Conservation (phyloP, 768 basidiomycete genomes). For the Rhodotorula graminis region DNA sequence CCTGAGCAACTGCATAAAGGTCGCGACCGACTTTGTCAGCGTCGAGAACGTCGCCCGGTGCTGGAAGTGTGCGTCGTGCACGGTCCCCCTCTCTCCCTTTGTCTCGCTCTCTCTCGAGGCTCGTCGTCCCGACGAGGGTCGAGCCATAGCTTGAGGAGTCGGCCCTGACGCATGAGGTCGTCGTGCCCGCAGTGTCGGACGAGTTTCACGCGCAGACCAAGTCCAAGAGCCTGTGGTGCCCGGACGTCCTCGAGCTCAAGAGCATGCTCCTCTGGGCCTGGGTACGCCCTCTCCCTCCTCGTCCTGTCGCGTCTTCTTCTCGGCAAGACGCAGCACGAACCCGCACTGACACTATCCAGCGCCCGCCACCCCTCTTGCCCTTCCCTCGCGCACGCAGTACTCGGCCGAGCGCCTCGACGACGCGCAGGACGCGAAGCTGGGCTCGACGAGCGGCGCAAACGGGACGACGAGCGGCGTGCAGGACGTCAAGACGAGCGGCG, state of each 20-base stretch:
- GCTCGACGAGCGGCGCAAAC: too few relatives aligned
- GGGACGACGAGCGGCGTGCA: too few relatives aligned
- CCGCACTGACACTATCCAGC: too few relatives aligned
- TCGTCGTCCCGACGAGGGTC: too few relatives aligned
- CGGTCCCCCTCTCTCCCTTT: neutral
- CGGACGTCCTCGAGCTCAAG: conserved; percentile 83
- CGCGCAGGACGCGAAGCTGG: neutral
- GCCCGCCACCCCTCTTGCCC: too few relatives aligned
- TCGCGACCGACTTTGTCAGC: conserved; percentile 90
- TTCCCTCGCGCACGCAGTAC: neutral
- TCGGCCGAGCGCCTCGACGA: conserved; percentile 17
- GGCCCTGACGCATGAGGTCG: too few relatives aligned
- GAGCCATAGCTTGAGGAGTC: too few relatives aligned
- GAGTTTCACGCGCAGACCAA: conserved; percentile 84
- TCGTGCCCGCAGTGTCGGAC: conserved; percentile 56
- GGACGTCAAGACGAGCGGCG: too few relatives aligned
- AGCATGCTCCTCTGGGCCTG: conserved; percentile 94
- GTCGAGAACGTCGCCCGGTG: conserved; percentile 85
- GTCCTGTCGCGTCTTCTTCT: neutral
- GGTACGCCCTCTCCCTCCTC: conserved; percentile 50
- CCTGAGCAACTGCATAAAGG: conserved; percentile 89
- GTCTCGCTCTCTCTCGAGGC: neutral
- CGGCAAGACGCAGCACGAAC: too few relatives aligned
- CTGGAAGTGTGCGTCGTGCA: conserved; percentile 51
- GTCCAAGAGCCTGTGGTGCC: conserved; percentile 81